Evolutionary conservation across 2,329 filamentous ascomycete genomes (phyloP), one percentile per base, ranked within the genome.

Genomic region (Trichoderma sp.): DNA sequence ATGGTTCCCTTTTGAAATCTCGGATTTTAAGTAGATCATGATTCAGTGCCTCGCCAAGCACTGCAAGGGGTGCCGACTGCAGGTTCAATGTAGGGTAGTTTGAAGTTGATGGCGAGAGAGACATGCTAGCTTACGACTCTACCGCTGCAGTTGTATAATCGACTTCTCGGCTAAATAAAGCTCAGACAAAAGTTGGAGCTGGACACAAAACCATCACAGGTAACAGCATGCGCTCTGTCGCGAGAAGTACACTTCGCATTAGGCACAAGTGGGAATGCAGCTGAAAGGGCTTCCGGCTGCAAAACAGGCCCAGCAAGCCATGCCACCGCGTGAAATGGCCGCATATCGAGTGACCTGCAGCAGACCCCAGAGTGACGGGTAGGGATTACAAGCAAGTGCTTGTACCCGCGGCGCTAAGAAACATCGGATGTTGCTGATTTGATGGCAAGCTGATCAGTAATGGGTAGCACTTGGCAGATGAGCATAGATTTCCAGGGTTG

Each of bases 321-420:
- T 43, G 35, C 29, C 57, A 60, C n/a, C 24, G 35, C 57, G 57
- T 60, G 57, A 60, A 60, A 60, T 60, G 57, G 57, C 57, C 35
- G 57, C 57, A 24, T 60, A 35, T 60, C 8, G 57, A 60, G 35
- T 19, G 57, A 11, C 57, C 57, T 60, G 33, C 57, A 60, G 57
- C 33, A 37, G n/a, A 24, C 21, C 37, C 27, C 35, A 60, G 57
- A 35, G 35, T 43, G 27, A n/a, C 33, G 24, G 35, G 24, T n/a
- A 24, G 47, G 19, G 43, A 19, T 21, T 8, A 21, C 43, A 47
- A 47, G 43, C 43, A 21, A 21, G 19, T 47, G 43, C 43, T 21
- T 47, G 43, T 47, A 21, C 21, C 47, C 47, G 47, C 47, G 47
- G 47, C 47, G 47, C 47, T 24, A 49, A 49, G 47, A 49, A 43